Conservation (phyloP, 176 grass and related monocot species). For the Triticum turgidum region DNA sequence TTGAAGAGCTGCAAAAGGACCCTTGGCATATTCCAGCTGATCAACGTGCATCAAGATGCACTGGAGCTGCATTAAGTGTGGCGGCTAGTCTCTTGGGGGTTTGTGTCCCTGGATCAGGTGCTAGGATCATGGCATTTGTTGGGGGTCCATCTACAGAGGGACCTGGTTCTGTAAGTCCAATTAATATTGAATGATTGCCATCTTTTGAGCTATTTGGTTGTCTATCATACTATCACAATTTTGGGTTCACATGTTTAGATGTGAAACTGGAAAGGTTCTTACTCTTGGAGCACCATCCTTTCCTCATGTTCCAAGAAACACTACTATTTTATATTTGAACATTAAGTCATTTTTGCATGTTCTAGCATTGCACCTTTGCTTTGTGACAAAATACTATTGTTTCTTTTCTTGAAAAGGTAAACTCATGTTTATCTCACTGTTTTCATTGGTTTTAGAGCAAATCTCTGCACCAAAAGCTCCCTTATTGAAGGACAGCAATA, state of each 20-base stretch:
- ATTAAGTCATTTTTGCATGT: conserved; percentile 5
- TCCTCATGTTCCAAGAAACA: conserved; percentile 10
- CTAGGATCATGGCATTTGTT: conserved; percentile 97
- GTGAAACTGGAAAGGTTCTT: not conserved
- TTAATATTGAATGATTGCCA: conserved; percentile 2
- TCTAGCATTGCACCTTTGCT: conserved; percentile 7
- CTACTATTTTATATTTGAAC: not conserved
- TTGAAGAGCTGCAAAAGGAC: conserved; percentile 90
- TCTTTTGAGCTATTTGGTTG: conserved; percentile 24
- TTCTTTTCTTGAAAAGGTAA: conserved; percentile 9
- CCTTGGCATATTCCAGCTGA: conserved; percentile 85
- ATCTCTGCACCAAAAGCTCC: not conserved
- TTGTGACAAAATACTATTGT: not conserved
- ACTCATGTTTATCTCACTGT: conserved; percentile 4
- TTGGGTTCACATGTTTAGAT: conserved; percentile 21
- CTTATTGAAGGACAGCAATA: not conserved
- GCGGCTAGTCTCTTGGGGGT: conserved; percentile 78
- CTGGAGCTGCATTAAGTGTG: conserved; percentile 81
- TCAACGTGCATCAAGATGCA: conserved; percentile 83
- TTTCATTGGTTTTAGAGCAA: not conserved
- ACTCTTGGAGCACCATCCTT: not conserved
- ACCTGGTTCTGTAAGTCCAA: conserved; percentile 74
- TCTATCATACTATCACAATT: not conserved
- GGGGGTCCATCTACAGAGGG: conserved; percentile 90
- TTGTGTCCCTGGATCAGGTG: conserved; percentile 94